phyloP scores from a whole-genome alignment of 805 yeast species.

The Barnettozyma populi region DNA sequence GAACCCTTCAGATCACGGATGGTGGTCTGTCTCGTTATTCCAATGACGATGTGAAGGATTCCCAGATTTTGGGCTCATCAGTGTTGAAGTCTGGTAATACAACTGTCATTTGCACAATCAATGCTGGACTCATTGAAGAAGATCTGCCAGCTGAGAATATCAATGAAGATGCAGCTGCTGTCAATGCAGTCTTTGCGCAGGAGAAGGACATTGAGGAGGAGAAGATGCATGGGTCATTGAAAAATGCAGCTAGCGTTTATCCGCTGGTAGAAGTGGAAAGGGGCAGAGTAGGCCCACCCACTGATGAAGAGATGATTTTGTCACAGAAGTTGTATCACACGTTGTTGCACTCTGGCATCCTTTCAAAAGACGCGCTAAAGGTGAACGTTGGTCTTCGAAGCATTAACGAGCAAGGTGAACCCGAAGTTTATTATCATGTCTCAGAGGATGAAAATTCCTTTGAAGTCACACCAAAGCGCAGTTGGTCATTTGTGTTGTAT shows the following conservation, averaged over 20 bases:
- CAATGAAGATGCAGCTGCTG: conserved; percentile 35
- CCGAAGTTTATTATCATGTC: conserved; percentile 42
- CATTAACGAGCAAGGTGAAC: conserved; percentile 44
- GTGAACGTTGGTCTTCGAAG: conserved; percentile 52
- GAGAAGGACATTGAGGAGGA: conserved; percentile 28
- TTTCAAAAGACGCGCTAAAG: conserved; percentile 45
- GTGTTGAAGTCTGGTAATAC: conserved; percentile 68
- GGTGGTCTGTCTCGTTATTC: conserved; percentile 35
- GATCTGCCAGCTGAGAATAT: conserved; percentile 36
- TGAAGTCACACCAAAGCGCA: conserved; percentile 35
- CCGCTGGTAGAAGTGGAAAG: conserved; percentile 74
- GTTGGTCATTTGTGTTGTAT: conserved; percentile 54
- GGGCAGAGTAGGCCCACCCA: conserved; percentile 75
- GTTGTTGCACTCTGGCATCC: conserved; percentile 49
- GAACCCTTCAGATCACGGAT: conserved; percentile 42
- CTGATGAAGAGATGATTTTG: conserved; percentile 76
- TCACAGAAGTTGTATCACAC: conserved; percentile 62
- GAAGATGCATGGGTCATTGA: conserved; percentile 21
- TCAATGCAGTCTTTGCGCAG: conserved; percentile 28
- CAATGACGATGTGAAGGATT: conserved; percentile 28
- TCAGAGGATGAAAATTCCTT: conserved; percentile 31
- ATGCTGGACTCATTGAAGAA: conserved; percentile 61
- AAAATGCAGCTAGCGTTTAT: conserved; percentile 42
- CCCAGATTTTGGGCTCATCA: conserved; percentile 56
- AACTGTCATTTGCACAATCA: conserved; percentile 63